These are phyloP conservation scores for Fraxinus floribunda DNA, from an alignment of 305 asterid species.

Conservation along the genomic window DNA sequence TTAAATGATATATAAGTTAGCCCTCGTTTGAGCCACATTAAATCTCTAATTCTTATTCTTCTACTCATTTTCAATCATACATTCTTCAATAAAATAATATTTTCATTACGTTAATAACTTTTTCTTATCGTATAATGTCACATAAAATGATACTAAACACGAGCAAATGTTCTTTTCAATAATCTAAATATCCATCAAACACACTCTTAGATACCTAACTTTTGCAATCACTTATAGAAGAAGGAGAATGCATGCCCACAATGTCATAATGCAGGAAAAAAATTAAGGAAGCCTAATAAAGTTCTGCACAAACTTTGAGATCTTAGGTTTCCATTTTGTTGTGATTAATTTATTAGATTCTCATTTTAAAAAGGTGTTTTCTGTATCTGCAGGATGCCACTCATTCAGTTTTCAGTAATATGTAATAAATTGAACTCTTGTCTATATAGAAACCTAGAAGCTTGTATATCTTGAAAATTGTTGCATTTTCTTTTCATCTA, in stretches of 20 bases:
- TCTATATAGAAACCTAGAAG: background rate
- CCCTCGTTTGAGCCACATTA: too few species aligned
- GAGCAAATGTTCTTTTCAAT: too few species aligned
- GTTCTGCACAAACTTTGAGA: background rate
- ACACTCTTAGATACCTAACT: constrained; percentile 16
- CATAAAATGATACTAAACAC: too few species aligned
- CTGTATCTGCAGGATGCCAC: background rate
- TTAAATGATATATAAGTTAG: background rate
- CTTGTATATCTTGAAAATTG: background rate
- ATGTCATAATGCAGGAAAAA: background rate
- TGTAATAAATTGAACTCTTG: background rate
- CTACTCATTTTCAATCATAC: too few species aligned
- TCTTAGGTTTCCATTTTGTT: background rate
- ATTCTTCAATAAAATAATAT: too few species aligned
- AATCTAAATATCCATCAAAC: too few species aligned
- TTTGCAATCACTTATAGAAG: background rate
- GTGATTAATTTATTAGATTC: background rate
- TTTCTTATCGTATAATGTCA: too few species aligned
- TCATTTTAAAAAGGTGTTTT: background rate
- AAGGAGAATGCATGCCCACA: constrained; percentile 1
- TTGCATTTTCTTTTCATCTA: background rate
- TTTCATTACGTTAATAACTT: too few species aligned
- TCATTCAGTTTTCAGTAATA: background rate
- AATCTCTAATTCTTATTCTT: too few species aligned
- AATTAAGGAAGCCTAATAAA: background rate